Evolutionary conservation across 768 basidiomycete species (phyloP).

Genomic region (Collybiopsis confluens): DNA sequence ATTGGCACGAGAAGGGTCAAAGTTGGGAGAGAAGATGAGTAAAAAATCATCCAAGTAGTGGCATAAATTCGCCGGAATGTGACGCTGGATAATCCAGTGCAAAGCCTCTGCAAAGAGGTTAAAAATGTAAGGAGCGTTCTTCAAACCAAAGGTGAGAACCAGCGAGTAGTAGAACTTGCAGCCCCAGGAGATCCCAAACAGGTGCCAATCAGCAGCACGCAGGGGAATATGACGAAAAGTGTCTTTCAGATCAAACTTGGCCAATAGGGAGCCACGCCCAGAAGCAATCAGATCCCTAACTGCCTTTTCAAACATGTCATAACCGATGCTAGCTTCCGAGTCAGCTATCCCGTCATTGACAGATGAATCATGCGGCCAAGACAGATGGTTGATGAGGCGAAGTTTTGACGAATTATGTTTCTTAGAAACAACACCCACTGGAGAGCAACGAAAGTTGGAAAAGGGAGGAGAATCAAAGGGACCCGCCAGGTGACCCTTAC

Average conservation of each 20-base stretch:
- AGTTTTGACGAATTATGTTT: constrained; percentile 20
- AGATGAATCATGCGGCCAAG: constrained; percentile 18
- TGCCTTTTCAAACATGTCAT: constrained; percentile 1
- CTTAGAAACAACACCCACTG: constrained; percentile 18
- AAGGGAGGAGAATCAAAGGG: constrained; percentile 18
- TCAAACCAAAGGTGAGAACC: constrained; percentile 28
- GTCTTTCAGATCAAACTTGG: constrained; percentile 12
- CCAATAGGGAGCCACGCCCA: background rate
- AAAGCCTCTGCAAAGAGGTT: constrained; percentile 35
- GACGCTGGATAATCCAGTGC: constrained; percentile 34
- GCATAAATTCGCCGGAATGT: constrained; percentile 24
- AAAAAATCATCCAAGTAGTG: constrained; percentile 36
- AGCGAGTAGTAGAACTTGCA: constrained; percentile 23
- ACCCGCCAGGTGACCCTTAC: constrained; percentile 22
- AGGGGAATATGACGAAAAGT: constrained; percentile 35
- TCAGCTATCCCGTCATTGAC: background rate
- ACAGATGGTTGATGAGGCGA: constrained; percentile 25
- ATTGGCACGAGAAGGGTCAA: background rate
- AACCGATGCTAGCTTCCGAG: background rate
- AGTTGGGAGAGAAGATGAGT: constrained; percentile 15
- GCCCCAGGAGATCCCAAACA: constrained; percentile 28
- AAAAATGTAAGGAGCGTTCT: constrained; percentile 34
- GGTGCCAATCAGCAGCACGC: constrained; percentile 23
- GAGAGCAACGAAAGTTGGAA: constrained; percentile 17
- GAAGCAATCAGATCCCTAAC: background rate